These are phyloP conservation scores for Amorphotheca resinae DNA, from an alignment of 495 filamentous ascomycete genomes.

Conservation along the genomic window DNA sequence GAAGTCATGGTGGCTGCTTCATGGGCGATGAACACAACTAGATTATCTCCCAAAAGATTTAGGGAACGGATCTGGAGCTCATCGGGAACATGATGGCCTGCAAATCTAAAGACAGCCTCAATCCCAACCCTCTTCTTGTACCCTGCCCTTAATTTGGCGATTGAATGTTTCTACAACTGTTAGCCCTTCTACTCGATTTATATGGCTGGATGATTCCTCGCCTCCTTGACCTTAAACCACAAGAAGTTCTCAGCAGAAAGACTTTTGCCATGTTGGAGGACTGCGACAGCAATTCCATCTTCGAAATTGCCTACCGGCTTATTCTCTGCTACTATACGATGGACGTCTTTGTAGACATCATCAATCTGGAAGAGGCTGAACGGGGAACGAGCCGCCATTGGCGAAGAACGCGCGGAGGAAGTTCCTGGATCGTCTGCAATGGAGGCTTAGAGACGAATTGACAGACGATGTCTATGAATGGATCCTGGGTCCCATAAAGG, in stretches of 20 bases:
- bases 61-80: constrained; percentile 4
- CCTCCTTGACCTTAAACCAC: constrained; percentile 26
- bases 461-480: no score
- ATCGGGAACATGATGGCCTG: background rate
- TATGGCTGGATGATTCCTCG: constrained; percentile 10
- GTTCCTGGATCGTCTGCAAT: no score
- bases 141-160: constrained; percentile 18
- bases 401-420: no score
- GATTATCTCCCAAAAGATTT: constrained; percentile 6
- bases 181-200: background rate
- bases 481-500: no score
- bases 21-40: constrained; percentile 13
- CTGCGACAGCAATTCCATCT: background rate
- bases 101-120: constrained; percentile 14
- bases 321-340: no score
- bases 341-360: no score
- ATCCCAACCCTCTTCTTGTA: constrained; percentile 17
- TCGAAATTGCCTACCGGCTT: background rate
- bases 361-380: no score
- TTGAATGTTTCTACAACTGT: constrained; percentile 23
- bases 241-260: constrained; percentile 21
- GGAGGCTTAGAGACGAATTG: no score
- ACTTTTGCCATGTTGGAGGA: background rate
- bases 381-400: no score
- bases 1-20: constrained; percentile 11